Evolutionary conservation across 192 early-diverging fungal species (phyloP).

Genomic region (Entophlyctis luteolus): DNA sequence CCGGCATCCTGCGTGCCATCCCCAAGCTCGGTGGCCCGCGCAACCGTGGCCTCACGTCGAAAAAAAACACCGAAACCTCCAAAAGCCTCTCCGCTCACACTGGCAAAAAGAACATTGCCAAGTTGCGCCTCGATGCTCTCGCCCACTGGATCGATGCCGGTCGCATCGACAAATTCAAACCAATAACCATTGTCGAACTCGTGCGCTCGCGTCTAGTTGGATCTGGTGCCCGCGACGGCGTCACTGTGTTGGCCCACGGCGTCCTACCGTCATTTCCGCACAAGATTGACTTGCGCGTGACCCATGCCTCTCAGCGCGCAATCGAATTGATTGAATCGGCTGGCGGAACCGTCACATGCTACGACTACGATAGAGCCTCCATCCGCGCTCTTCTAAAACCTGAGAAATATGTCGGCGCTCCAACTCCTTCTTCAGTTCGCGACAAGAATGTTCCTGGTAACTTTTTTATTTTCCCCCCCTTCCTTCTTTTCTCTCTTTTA

Average conservation of each 20-base stretch:
- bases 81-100: no score
- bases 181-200: slow-evolving; percentile 79
- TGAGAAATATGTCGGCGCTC: slow-evolving; percentile 65
- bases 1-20: slow-evolving; percentile 72
- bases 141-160: slow-evolving; percentile 89
- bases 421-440: slow-evolving; percentile 58
- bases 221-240: slow-evolving; percentile 77
- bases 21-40: slow-evolving; percentile 84
- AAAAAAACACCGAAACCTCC: no score
- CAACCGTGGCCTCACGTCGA: no score
- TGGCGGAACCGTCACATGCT: slow-evolving; percentile 76
- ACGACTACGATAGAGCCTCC: slow-evolving; percentile 74
- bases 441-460: slow-evolving; percentile 24
- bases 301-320: slow-evolving; percentile 70
- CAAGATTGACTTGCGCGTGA: slow-evolving; percentile 78
- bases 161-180: slow-evolving; percentile 70
- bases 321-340: slow-evolving; percentile 75
- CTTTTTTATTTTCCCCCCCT: background rate
- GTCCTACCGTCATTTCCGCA: slow-evolving; percentile 27
- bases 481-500: slow-evolving; percentile 12
- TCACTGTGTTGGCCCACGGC: slow-evolving; percentile 74
- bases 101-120: slow-evolving; percentile 6
- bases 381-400: slow-evolving; percentile 75
- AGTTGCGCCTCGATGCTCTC: slow-evolving; percentile 72
- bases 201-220: slow-evolving; percentile 56